phyloP scores from a whole-genome alignment of 176 grass and related monocot genomes.

The Cenchrus fungigraminus region DNA sequence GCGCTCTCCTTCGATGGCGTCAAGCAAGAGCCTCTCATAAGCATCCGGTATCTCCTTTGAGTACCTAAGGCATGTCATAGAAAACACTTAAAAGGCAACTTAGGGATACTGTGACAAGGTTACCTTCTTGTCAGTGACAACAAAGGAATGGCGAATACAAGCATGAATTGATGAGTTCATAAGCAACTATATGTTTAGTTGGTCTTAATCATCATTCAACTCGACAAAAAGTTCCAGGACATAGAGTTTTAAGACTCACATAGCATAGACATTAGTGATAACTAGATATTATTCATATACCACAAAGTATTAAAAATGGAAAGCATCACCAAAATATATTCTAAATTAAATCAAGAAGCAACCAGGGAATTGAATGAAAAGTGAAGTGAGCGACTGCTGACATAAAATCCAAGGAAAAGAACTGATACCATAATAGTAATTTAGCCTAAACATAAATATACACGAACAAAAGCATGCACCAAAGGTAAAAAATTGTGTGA shows the following conservation, averaged over 20 bases:
- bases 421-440: neutral
- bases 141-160: too few relatives aligned
- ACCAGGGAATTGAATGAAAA: neutral
- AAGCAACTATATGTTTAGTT: neutral
- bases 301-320: neutral
- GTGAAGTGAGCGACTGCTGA: neutral
- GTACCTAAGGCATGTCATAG: slow-evolving; percentile 56
- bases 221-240: too few relatives aligned
- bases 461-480: slow-evolving; percentile 11
- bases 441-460: neutral
- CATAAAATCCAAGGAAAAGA: neutral
- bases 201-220: neutral
- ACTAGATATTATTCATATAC: neutral
- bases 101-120: neutral
- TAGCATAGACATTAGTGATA: neutral
- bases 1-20: slow-evolving; percentile 91
- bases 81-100: slow-evolving; percentile 13
- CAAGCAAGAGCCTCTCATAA: slow-evolving; percentile 88
- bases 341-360: neutral
- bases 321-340: slow-evolving; percentile 9
- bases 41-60: slow-evolving; percentile 96
- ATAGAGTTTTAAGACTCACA: neutral
- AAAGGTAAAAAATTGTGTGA: neutral
- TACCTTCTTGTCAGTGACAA: neutral
- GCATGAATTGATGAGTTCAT: neutral